phyloP scores from a whole-genome alignment of 106 monocot genomes.

The Allium cepa region DNA sequence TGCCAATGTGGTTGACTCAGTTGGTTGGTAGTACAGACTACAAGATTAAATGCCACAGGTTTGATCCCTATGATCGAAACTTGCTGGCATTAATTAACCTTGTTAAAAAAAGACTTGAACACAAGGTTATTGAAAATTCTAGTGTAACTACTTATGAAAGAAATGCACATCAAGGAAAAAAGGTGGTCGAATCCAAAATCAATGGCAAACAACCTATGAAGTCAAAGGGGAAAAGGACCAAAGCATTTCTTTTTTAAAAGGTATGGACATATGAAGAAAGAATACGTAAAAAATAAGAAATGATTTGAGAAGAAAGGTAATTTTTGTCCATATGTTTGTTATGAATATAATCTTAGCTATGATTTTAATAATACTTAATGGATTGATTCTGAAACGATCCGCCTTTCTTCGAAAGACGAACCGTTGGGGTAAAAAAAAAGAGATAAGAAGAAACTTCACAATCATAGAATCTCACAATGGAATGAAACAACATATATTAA shows the following conservation, averaged over 20 bases:
- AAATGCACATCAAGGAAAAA: background rate
- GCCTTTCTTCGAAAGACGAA: no score
- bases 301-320: slow-evolving; percentile 2
- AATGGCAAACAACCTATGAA: background rate
- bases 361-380: background rate
- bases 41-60: no score
- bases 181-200: background rate
- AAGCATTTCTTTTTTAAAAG: slow-evolving; percentile 3
- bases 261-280: background rate
- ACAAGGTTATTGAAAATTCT: background rate
- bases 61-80: no score
- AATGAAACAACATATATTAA: no score
- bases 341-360: background rate
- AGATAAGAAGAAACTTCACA: no score
- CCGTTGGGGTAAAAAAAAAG: no score
- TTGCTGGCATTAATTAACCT: no score
- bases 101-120: background rate
- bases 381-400: no score
- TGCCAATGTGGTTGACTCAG: no score
- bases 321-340: background rate
- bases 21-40: no score
- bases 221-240: background rate
- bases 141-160: background rate
- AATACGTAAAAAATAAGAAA: slow-evolving; percentile 6
- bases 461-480: no score